Evolutionary conservation across 108 stramenopile genomes (phyloP), one percentile per base, ranked within the genome.

Genomic region (Aurantiochytrium sp.): DNA sequence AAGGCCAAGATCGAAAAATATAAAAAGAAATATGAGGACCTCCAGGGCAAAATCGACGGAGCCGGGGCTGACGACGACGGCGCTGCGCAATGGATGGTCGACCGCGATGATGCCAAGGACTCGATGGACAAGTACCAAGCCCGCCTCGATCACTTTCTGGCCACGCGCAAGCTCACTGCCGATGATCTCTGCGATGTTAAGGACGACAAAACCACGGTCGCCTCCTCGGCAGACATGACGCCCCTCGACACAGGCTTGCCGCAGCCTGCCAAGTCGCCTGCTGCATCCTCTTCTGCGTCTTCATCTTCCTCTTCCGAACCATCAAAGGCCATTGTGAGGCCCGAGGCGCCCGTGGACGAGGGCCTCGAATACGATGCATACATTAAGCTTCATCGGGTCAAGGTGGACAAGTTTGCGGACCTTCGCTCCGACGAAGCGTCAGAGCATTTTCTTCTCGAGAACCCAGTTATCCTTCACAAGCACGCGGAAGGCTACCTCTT

Each of bases 401-500:
- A 83, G 76, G 76, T 83, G 19, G 76, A 83, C 51, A 53, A 47
- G 45, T 83, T 21, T 35, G 76, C 76, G 14, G 76, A 47, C 49
- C 6, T 83, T 23, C 76, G 76, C 12, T 53, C 49, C 6, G 76
- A 83, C 51, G 76, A 83, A 4, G 76, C 76, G 43, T 83, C 76
- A 18, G 76, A 83, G 76, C 51, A 47, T 18, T 83, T 53, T 83
- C 76, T 83, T 23, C 51, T 53, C 25, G 49, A 83, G 76, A 47
- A 47, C 45, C 76, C 76, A 12, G 76, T 25, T 6, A 23, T 83
- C 12, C 51, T 83, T n/a, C 76, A 83, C 76, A 53, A 83, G 51
- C 76, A 83, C 76, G 76, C 76, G 10, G 76, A 83, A 83, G 76
- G 76, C 76, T 83, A 83, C 23, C 51, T 83, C 25, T 45, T 83